Conservation (phyloP, 257 asterid species). For the Solanum ossicruentum region DNA sequence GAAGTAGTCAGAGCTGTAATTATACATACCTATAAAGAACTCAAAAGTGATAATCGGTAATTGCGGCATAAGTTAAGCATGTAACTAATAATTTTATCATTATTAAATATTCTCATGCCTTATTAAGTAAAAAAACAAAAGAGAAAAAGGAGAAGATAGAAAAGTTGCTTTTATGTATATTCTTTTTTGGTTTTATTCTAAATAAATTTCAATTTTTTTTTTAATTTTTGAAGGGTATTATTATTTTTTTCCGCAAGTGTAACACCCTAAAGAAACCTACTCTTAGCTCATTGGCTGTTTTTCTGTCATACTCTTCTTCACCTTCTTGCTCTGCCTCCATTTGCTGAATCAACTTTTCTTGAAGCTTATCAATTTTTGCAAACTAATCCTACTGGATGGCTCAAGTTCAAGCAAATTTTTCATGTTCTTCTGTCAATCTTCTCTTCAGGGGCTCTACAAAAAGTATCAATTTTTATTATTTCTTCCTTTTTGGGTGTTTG, state of each 20-base stretch:
- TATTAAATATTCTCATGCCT: too few species aligned
- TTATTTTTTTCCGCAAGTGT: background rate
- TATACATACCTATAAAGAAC: too few species aligned
- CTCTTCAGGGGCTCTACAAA: slow-evolving; percentile 18
- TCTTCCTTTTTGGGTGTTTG: background rate
- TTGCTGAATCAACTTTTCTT: background rate
- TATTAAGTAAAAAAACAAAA: too few species aligned
- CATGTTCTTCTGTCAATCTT: slow-evolving; percentile 33
- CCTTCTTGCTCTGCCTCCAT: background rate
- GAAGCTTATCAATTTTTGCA: background rate
- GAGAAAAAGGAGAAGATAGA: background rate
- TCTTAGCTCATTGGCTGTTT: background rate
- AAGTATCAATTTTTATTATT: slow-evolving; percentile 12
- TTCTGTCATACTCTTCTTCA: background rate
- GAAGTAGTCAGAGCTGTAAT: too few species aligned
- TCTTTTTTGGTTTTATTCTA: background rate
- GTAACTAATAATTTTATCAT: too few species aligned
- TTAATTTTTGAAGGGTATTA: background rate
- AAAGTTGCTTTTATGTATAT: background rate
- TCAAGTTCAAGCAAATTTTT: slow-evolving; percentile 40
- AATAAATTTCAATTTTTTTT: background rate
- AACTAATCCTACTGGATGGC: slow-evolving; percentile 19
- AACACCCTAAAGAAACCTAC: background rate
- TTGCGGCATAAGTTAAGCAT: too few species aligned
- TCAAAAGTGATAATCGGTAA: too few species aligned